Evolutionary conservation across 2,329 filamentous ascomycete genomes (phyloP), one percentile per base, ranked within the genome.

Genomic region (Boeremia exigua): DNA sequence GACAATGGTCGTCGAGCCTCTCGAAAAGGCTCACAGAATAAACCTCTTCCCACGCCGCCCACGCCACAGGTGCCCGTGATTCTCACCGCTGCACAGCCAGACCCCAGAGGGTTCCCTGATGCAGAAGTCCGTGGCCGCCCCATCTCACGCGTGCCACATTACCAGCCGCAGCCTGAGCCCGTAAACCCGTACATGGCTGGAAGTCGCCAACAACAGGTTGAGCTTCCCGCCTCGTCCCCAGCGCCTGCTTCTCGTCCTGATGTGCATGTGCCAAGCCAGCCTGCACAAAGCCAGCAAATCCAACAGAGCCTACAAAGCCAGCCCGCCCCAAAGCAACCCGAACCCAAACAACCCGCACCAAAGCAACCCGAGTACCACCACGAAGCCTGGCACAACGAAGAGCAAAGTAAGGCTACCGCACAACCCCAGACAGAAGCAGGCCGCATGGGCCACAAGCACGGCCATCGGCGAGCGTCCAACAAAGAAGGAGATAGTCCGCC

Each of bases 1-100:
- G 72, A 75, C 44, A 63, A 65, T 9, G 61, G 61, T 11, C 71
- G 72, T 19, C 70, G 72, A 19, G 56, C 61, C 5, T 74, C 73
- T 27, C 58, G 72, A n/a, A 71, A 71, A 54, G 63, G 71, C 50
- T 58, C 70, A 28, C 67, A 70, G 30, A 73, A 73, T 58, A 75
- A 75, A 50, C 72, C 72, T 40, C 66, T 75, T 5, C 73, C 73
- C 23, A 72, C 62, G 17, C 45, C 51, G 10, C 54, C 54, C 19
- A 57, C 48, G 7, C 54, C 54, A 17, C 48, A 53, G 39, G 44
- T 54, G 36, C 54, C 54, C 7, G 44, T 58, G 8, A 54, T 54
- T 10, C 54, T 48, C 19, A 38, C 48, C 10, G 15, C 40, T 17
- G 42, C 54, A 15, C 48, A 52, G 14, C 7, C 19, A 19, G 54